Conservation (phyloP, 129 eudicot species). For the Calendula officinalis region DNA sequence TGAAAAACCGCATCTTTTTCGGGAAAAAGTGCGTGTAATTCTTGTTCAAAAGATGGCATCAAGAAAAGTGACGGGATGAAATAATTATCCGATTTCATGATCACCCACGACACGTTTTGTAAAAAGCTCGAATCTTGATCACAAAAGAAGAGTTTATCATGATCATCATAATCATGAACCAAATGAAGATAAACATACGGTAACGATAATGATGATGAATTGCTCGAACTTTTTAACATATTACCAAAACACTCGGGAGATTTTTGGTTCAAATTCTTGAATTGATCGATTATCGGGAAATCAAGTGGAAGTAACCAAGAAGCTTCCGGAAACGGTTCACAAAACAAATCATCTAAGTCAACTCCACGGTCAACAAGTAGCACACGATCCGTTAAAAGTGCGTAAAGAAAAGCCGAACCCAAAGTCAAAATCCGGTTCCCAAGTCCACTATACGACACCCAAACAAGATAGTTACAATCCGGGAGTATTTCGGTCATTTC, state of each 20-base stretch:
- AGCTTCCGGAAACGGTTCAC: slow-evolving; percentile 70
- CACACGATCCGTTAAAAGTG: slow-evolving; percentile 69
- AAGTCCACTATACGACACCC: slow-evolving; percentile 69
- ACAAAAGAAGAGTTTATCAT: slow-evolving; percentile 77
- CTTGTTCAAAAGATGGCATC: slow-evolving; percentile 63
- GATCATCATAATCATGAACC: slow-evolving; percentile 61
- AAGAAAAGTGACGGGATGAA: slow-evolving; percentile 72
- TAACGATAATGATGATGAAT: slow-evolving; percentile 23
- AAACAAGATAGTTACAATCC: slow-evolving; percentile 66
- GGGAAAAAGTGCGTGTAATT: slow-evolving; percentile 55
- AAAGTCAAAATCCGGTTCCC: slow-evolving; percentile 71
- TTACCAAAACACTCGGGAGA: slow-evolving; percentile 53
- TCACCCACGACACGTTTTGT: slow-evolving; percentile 54
- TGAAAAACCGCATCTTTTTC: slow-evolving; percentile 68
- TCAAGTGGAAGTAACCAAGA: slow-evolving; percentile 73
- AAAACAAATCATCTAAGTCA: slow-evolving; percentile 62
- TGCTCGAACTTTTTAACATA: slow-evolving; percentile 38
- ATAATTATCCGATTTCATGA: slow-evolving; percentile 72
- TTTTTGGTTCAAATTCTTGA: slow-evolving; percentile 55
- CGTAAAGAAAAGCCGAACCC: slow-evolving; percentile 71
- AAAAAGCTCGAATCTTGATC: slow-evolving; percentile 64
- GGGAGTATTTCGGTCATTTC: slow-evolving; percentile 14
- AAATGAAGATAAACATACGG: slow-evolving; percentile 63
- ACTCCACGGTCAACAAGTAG: slow-evolving; percentile 63
- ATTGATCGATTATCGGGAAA: slow-evolving; percentile 53